Evolutionary conservation across 441 rosid species (phyloP).

Genomic region (Adansonia grandidieri): DNA sequence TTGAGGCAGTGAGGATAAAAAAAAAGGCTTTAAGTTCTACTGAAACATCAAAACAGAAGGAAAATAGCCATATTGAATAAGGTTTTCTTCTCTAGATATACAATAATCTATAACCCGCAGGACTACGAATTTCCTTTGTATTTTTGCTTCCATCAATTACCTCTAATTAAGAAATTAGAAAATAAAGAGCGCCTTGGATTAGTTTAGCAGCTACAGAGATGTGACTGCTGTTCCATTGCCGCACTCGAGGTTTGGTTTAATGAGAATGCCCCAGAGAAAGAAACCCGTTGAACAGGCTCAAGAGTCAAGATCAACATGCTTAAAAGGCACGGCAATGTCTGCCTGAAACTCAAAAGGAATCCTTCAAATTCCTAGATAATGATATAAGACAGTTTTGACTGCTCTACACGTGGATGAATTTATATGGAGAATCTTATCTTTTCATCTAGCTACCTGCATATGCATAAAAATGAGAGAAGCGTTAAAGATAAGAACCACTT

Average conservation of each 20-base stretch:
- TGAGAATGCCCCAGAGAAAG: not conserved
- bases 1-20: no score
- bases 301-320: not conserved
- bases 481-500: not conserved
- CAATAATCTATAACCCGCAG: not conserved
- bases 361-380: no score
- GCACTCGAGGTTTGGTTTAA: not conserved
- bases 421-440: not conserved
- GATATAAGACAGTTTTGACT: no score
- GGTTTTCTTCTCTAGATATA: not conserved
- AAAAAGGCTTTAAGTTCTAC: not conserved
- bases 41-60: not conserved
- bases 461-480: not conserved
- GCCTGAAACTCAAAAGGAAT: not conserved
- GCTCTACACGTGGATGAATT: not conserved
- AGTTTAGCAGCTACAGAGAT: slow-evolving; percentile 7
- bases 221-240: slow-evolving; percentile 1
- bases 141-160: not conserved
- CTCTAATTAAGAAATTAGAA: not conserved
- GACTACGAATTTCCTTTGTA: not conserved
- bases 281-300: not conserved
- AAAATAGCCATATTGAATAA: not conserved
- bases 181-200: not conserved
- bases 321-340: not conserved
- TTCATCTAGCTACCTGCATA: slow-evolving; percentile 6